Percentiles rank a stretch among this genome's conserved stretches.
These are phyloP conservation scores for Starmerella khaoyaiensis DNA, from an alignment of 805 yeast genomes.

Conservation along the genomic window DNA sequence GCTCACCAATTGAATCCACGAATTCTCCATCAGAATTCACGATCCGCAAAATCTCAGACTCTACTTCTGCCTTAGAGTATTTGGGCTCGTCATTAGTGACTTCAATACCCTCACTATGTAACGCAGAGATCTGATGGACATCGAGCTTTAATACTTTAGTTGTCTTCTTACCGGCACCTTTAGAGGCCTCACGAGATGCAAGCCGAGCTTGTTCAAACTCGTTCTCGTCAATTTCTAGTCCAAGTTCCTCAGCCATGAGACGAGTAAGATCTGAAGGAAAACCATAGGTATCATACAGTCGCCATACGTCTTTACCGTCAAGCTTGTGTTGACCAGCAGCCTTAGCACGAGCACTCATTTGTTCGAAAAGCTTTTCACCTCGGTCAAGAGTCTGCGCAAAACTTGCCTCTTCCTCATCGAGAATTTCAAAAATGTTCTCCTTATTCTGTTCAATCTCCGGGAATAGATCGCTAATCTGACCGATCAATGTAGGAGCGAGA, in stretches of 20 bases:
- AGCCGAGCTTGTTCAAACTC: slow-evolving; percentile 85
- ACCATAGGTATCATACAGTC: slow-evolving; percentile 95
- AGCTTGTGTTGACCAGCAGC: slow-evolving; percentile 61
- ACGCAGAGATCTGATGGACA: slow-evolving; percentile 73
- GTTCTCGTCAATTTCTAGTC: slow-evolving; percentile 77
- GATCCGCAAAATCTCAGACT: slow-evolving; percentile 58
- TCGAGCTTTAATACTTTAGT: slow-evolving; percentile 63
- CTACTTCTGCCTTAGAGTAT: slow-evolving; percentile 50
- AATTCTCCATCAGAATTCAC: slow-evolving; percentile 45
- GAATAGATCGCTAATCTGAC: slow-evolving; percentile 74
- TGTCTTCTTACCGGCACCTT: slow-evolving; percentile 32
- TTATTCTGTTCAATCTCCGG: slow-evolving; percentile 76
- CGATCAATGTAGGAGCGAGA: slow-evolving; percentile 84
- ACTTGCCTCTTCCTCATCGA: slow-evolving; percentile 91
- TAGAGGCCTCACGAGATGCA: slow-evolving; percentile 88
- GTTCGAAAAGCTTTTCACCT: slow-evolving; percentile 93
- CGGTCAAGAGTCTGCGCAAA: slow-evolving; percentile 92
- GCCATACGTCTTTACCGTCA: slow-evolving; percentile 94
- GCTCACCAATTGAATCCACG: slow-evolving; percentile 31
- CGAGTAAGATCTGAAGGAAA: slow-evolving; percentile 97
- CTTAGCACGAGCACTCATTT: slow-evolving; percentile 74
- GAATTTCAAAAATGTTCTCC: slow-evolving; percentile 68
- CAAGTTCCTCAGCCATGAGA: slow-evolving; percentile 97
- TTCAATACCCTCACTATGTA: slow-evolving; percentile 48
- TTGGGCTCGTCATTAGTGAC: slow-evolving; percentile 76